Base-by-base conservation (phyloP, 139 green algal species). In the Chlamydomonas schloesseri region DNA sequence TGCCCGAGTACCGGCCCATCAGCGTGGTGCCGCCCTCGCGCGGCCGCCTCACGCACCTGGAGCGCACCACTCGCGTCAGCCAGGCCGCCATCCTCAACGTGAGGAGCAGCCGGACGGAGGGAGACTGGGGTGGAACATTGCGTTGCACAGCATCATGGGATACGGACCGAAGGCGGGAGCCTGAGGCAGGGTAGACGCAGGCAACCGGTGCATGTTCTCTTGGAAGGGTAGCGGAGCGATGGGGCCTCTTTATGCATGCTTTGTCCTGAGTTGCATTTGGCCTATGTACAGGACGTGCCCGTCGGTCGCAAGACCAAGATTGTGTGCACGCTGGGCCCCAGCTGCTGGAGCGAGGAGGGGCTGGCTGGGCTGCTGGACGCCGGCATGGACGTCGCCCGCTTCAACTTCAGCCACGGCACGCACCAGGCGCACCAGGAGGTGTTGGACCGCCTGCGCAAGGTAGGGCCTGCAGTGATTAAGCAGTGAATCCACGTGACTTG, bases 361-460 rank as follows among this genome's bases (percentile, higher is more conserved):
- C 69, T 97, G 53, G 86, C 53, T 23, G 62, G 79, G n/a, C 88
- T 96, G 73, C 65, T 96, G 62, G 88, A 93, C 29, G 90, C 91
- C 6, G 94, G 94, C 83, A 94, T 96, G 91, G 91, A 93, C 77
- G 90, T 98, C 53, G 93, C 93, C 15, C 91, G 95, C 36, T 96
- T 98, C 88, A 98, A 98, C 91, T 98, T 98, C 89, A 96, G 91
- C 33, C 95, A 98, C 83, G 95, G 95, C 47, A 89, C 85, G 24
- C 95, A 98, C 87, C 93, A 93, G 37, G 82, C 70, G 15, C 94
- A 97, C 78, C 71, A 84, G 77, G 88, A 95, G 80, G 90, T 93
- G 69, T 87, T 93, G 83, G 73, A 90, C 72, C 37, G 90, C 18
- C 69, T 93, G 73, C 68, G 90, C 31, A 89, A 90, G 90, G 90